Conservation (phyloP, 768 basidiomycete species). For the Leccinum subgranulosum region DNA sequence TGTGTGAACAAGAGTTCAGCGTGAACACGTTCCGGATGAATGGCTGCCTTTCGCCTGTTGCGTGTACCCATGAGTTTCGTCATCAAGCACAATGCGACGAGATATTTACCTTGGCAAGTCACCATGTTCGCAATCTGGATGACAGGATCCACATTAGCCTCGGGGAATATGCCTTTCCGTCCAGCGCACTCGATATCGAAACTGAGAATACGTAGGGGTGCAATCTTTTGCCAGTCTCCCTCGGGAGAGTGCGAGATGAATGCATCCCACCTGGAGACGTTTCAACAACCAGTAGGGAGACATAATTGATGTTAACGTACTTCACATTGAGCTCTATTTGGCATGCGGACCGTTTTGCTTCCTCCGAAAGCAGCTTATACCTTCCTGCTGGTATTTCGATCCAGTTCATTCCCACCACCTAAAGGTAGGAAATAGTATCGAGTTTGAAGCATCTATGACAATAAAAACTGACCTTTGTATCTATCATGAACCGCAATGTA, state of each 20-base stretch:
- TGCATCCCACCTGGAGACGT: constrained; percentile 59
- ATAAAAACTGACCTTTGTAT: constrained; percentile 66
- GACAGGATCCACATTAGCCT: constrained; percentile 85
- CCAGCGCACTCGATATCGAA: constrained; percentile 99
- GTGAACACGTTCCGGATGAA: constrained; percentile 98
- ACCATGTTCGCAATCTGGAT: constrained; percentile 99
- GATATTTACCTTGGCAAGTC: constrained; percentile 78
- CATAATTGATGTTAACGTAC: constrained; percentile 38
- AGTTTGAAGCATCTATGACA: neutral
- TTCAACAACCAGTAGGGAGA: constrained; percentile 4
- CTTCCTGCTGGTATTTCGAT: constrained; percentile 85
- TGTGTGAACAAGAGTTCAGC: constrained; percentile 89
- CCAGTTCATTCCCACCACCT: constrained; percentile 99
- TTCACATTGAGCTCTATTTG: constrained; percentile 83
- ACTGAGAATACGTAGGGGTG: constrained; percentile 89
- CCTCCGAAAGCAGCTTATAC: constrained; percentile 60
- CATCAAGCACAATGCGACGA: neutral
- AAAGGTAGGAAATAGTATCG: neutral
- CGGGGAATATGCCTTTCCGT: constrained; percentile 95
- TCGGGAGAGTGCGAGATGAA: constrained; percentile 92
- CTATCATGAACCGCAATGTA: constrained; percentile 95
- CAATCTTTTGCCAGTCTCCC: constrained; percentile 87
- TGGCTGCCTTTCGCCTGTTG: constrained; percentile 80
- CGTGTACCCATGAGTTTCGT: constrained; percentile 3
- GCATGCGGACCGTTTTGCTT: constrained; percentile 70